phyloP scores from a whole-genome alignment of 768 basidiomycete species.

The Cystobasidium onofrii region DNA sequence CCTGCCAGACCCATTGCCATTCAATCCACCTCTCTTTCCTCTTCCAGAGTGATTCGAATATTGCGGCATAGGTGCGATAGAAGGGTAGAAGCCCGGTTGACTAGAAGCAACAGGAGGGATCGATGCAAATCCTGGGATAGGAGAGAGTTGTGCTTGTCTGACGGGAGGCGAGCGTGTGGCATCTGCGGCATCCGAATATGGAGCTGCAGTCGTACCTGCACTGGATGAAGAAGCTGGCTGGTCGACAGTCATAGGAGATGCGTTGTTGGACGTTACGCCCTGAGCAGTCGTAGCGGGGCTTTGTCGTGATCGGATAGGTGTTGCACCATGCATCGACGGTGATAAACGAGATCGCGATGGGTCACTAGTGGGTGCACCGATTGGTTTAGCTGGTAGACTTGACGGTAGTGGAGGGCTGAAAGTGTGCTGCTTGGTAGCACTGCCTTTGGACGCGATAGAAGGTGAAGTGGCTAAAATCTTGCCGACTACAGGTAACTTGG shows the following conservation, averaged over 20 bases:
- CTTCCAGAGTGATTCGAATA: not conserved
- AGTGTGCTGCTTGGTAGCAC: not conserved
- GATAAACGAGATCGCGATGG: not conserved
- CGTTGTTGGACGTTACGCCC: not conserved
- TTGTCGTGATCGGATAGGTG: not conserved
- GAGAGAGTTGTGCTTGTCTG: not conserved
- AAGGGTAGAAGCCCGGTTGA: not conserved
- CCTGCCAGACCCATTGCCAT: not conserved
- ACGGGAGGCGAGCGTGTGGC: not conserved
- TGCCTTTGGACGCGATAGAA: not conserved
- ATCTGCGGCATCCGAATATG: not conserved
- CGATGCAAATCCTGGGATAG: not conserved
- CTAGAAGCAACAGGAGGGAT: not conserved
- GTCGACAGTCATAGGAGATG: no score
- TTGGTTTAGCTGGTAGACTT: not conserved
- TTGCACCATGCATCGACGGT: not conserved
- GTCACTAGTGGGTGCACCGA: not conserved
- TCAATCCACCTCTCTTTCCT: conserved; percentile 4
- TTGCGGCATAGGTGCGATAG: not conserved
- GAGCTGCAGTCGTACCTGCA: no score
- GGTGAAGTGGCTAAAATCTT: not conserved
- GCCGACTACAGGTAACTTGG: not conserved
- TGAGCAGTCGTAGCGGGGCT: not conserved
- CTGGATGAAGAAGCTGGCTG: no score
- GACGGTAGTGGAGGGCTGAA: not conserved